Evolutionary conservation across 1,139 yeast genomes (phyloP).

Genomic region (Candida glucosophila): DNA sequence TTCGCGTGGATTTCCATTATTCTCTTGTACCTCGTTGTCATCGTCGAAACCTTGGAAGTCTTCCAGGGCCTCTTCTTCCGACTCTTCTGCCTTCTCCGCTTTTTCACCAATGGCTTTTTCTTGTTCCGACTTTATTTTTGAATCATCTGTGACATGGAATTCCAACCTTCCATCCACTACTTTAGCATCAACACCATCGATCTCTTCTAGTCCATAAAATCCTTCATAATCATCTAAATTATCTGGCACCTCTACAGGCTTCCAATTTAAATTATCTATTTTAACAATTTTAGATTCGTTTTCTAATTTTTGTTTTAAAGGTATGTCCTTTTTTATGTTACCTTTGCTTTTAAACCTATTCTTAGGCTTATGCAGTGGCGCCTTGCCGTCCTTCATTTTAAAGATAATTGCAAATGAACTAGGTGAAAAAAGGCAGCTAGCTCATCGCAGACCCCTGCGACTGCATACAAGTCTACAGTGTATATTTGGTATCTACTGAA

Average conservation of each 20-base stretch:
- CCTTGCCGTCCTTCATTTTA: background rate
- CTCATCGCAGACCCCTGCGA: no score
- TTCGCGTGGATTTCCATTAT: constrained; percentile 5
- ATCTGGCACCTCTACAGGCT: constrained; percentile 72
- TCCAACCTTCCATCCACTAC: constrained; percentile 57
- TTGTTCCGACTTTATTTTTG: constrained; percentile 6
- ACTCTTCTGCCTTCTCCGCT: constrained; percentile 7
- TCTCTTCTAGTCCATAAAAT: constrained; percentile 84
- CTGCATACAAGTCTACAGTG: no score
- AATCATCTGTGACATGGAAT: constrained; percentile 46
- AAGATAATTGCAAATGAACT: no score
- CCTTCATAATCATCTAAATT: constrained; percentile 84
- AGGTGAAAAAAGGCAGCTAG: no score
- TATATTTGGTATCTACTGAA: no score
- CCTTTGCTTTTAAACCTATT: no score
- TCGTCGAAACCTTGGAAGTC: constrained; percentile 7
- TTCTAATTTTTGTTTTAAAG: constrained; percentile 23
- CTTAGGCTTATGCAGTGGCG: no score
- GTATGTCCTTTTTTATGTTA: constrained; percentile 7
- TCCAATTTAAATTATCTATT: constrained; percentile 61
- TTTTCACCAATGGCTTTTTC: constrained; percentile 8
- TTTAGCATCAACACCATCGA: constrained; percentile 83
- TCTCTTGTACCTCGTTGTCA: constrained; percentile 7
- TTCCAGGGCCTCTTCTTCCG: constrained; percentile 6
- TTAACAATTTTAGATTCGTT: constrained; percentile 36